Base-by-base conservation (phyloP, 1,139 yeast genomes). In the Trichomonascaceae sp. region DNA sequence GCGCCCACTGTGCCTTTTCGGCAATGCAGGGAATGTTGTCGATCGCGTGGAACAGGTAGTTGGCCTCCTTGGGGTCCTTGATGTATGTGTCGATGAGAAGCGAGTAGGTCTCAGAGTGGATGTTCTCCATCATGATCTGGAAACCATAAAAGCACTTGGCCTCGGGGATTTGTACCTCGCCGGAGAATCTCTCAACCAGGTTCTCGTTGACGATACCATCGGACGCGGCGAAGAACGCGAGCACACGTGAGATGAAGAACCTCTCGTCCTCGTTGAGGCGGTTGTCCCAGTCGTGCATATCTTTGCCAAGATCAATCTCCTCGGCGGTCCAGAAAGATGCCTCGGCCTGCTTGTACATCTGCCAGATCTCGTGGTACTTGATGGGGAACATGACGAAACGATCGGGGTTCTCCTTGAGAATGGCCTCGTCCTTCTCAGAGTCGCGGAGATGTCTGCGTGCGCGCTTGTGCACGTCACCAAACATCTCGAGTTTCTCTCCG, bases 311-410 rank as follows among this genome's bases (percentile, higher is more conserved):
- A 60, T 89, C 99, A 48, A 92, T 85, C 65, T 89, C 99, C 67
- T 89, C 99, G 36, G 98, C 96, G 34, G 98, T 89, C 99, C 99
- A 89, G 71, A 89, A 89, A 9, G 96, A 84, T 16, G 98, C 97
- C 67, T 89, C 98, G 29, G 97, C 96, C 65, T 87, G 85, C 69
- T 89, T 89, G 66, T 89, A 89, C 72, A 93, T 89, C 60, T 87
- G 94, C 97, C 98, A 89, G 54, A 92, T 81, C 65, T 89, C 97
- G 58, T 87, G 92, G 66, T 85, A 92, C 64, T 82, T 81, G 64
- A 89, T 85, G 45, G 99, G 99, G 76, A 89, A 92, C 50, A 89
- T 67, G 37, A 89, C 98, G 55, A 85, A 89, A 56, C 98, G 76
- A 56, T 75, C 75, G 47, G 72, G 74, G 71, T 92, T 89, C 63